These are phyloP conservation scores for Aphanomyces invadans DNA, from an alignment of 352 stramenopile genomes.

Conservation along the genomic window DNA sequence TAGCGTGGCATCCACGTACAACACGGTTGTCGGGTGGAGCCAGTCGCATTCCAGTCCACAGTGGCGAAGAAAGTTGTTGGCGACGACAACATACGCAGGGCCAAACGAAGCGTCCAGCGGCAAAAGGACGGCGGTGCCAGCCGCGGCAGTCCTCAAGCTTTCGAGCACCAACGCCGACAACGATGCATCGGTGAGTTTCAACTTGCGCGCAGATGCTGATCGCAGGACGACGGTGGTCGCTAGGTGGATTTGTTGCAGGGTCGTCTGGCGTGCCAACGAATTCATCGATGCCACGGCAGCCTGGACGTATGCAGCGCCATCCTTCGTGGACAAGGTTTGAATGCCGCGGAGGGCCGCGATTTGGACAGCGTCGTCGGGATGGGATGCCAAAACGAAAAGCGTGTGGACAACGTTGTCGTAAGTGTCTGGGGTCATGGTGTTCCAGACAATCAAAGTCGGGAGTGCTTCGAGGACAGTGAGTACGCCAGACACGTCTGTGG, in stretches of 20 bases:
- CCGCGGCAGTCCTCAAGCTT: conserved; percentile 10
- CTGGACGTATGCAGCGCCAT: conserved; percentile 14
- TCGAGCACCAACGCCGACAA: not conserved
- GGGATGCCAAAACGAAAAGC: not conserved
- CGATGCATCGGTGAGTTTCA: not conserved
- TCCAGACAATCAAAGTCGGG: not conserved
- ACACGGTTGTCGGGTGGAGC: not conserved
- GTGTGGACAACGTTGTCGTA: conserved; percentile 21
- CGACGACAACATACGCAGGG: conserved; percentile 11
- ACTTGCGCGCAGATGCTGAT: not conserved
- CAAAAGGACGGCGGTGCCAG: not conserved
- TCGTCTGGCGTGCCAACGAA: not conserved
- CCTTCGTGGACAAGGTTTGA: conserved; percentile 15
- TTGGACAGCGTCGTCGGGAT: not conserved
- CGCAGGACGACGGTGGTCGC: conserved; percentile 13
- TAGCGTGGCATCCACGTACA: conserved; percentile 13
- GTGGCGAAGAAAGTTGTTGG: conserved; percentile 3
- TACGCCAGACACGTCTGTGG: not conserved
- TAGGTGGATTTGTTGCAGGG: not conserved
- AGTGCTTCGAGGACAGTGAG: not conserved
- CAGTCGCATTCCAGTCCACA: not conserved
- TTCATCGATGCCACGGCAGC: not conserved
- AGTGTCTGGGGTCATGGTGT: not conserved
- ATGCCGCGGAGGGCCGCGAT: not conserved
- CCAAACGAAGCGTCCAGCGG: not conserved